phyloP scores from a whole-genome alignment of 2,329 filamentous ascomycete species.

The Phyllosticta citrichinensis region DNA sequence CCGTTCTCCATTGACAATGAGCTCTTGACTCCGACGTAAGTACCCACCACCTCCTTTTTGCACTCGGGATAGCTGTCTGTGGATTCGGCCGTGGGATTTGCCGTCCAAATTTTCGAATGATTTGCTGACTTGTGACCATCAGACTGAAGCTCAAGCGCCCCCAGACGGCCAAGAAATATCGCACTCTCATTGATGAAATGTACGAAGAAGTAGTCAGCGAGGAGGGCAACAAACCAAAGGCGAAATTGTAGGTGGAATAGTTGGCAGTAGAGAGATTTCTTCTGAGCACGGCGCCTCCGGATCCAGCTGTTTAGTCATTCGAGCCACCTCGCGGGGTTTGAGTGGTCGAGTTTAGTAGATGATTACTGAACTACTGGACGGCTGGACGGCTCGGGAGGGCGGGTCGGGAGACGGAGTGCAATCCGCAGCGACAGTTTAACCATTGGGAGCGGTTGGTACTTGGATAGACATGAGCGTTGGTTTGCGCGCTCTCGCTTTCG shows the following conservation, averaged over 20 bases:
- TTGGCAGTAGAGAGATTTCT: not conserved
- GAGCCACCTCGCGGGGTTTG: not conserved
- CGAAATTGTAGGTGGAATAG: constrained; percentile 37
- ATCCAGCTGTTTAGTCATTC: not conserved
- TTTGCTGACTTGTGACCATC: constrained; percentile 12
- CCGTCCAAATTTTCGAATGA: not conserved
- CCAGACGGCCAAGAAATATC: constrained; percentile 53
- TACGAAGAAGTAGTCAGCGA: constrained; percentile 46
- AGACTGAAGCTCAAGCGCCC: constrained; percentile 65
- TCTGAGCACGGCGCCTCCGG: not conserved
- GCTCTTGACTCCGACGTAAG: constrained; percentile 78
- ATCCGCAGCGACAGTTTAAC: not conserved
- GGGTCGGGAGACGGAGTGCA: not conserved
- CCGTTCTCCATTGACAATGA: constrained; percentile 93
- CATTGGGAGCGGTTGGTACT: not conserved
- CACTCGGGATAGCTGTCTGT: not conserved
- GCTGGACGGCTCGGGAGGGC: not conserved
- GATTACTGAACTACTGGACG: not conserved
- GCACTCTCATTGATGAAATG: constrained; percentile 47
- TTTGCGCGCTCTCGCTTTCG: not conserved
- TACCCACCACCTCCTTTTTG: constrained; percentile 16
- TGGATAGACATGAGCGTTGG: not conserved
- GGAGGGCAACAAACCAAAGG: constrained; percentile 22
- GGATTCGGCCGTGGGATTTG: too few species aligned
- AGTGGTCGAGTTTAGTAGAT: not conserved